Evolutionary conservation across 345 rosid species (phyloP).

Genomic region (Eucalyptus regnans): DNA sequence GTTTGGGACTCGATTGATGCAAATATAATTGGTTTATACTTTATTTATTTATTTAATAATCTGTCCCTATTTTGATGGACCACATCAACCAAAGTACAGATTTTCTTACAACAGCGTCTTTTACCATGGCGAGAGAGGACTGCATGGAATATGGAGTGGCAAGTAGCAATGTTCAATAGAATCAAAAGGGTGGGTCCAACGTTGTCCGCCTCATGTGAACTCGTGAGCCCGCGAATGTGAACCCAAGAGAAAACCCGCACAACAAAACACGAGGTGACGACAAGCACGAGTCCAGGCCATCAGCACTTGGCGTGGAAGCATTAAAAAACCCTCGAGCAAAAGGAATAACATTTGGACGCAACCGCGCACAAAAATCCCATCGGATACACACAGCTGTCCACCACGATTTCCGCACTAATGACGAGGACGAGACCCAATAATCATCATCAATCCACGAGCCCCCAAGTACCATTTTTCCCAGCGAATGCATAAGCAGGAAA

Average conservation of each 20-base stretch:
- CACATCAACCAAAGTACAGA: background rate
- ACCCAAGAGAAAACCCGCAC: background rate
- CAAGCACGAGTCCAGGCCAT: background rate
- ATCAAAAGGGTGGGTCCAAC: background rate
- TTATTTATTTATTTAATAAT: background rate
- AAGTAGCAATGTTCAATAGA: background rate
- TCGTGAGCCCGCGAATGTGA: background rate
- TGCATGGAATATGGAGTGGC: background rate
- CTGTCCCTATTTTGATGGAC: background rate
- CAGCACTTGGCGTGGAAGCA: background rate
- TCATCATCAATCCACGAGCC: background rate
- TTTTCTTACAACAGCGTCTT: background rate
- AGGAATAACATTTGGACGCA: background rate
- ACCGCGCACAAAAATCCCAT: background rate
- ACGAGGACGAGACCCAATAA: background rate
- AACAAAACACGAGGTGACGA: background rate
- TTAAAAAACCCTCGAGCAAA: background rate
- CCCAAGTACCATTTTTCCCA: background rate
- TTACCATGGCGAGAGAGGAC: rapidly evolving
- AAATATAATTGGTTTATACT: rapidly evolving
- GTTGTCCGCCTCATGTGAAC: background rate
- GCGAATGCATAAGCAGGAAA: background rate
- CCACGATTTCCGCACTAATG: background rate
- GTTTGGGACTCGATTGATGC: rapidly evolving
- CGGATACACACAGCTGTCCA: background rate